phyloP scores from a whole-genome alignment of 1,139 yeast genomes.

The Entelexis sorbosivorans region DNA sequence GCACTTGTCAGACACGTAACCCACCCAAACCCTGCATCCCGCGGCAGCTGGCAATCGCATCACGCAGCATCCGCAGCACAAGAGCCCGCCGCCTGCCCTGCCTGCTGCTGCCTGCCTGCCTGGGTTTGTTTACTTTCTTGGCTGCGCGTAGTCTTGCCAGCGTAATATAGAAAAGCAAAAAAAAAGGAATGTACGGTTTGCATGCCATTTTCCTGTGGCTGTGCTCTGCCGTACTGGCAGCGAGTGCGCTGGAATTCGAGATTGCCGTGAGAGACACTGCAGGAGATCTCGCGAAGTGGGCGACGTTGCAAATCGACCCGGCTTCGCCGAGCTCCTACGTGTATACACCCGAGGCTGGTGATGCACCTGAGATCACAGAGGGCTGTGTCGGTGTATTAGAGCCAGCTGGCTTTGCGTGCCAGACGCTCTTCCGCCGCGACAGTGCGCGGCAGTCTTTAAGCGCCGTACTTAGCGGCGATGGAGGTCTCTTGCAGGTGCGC shows the following conservation, averaged over 20 bases:
- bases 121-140: neutral
- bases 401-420: constrained; percentile 10
- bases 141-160: neutral
- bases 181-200: neutral
- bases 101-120: no score
- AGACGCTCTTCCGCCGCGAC: constrained; percentile 4
- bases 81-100: no score
- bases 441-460: neutral
- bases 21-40: neutral
- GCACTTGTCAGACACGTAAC: neutral
- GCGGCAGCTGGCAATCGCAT: neutral
- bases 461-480: constrained; percentile 4
- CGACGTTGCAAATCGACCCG: constrained; percentile 1
- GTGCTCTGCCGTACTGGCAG: neutral
- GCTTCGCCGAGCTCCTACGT: neutral
- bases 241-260: neutral
- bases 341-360: neutral
- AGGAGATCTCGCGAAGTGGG: constrained; percentile 6
- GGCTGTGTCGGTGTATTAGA: constrained; percentile 14
- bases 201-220: neutral
- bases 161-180: no score
- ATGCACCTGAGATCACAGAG: neutral
- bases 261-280: constrained; percentile 4
- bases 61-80: neutral
- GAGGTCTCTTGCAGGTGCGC: constrained; percentile 9